These are phyloP conservation scores for Skeletonema marinoi DNA, from an alignment of 108 stramenopile genomes.

Conservation along the genomic window DNA sequence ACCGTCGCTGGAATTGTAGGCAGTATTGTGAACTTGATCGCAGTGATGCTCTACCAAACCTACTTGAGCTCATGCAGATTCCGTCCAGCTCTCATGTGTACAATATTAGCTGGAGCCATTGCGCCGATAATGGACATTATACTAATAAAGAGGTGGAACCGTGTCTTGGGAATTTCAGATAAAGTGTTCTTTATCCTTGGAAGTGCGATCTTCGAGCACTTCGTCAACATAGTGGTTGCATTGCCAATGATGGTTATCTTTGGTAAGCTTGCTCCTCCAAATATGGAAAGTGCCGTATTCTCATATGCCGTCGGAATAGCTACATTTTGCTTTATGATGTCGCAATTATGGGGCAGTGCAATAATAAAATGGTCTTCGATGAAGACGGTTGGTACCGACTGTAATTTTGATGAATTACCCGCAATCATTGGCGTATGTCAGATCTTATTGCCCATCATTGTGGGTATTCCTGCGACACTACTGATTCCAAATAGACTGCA, in stretches of 20 bases:
- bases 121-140: constrained; percentile 42
- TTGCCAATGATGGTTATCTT: constrained; percentile 41
- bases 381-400: constrained; percentile 46
- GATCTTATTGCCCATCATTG: constrained; percentile 19
- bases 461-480: constrained; percentile 31
- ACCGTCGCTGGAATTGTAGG: constrained; percentile 46
- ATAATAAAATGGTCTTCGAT: constrained; percentile 47
- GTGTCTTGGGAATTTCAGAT: constrained; percentile 35
- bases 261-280: constrained; percentile 43
- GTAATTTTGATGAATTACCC: constrained; percentile 39
- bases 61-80: constrained; percentile 33
- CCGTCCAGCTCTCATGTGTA: constrained; percentile 40
- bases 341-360: constrained; percentile 34
- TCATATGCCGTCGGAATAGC: constrained; percentile 45
- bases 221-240: constrained; percentile 29
- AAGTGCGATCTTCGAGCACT: constrained; percentile 45
- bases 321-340: constrained; percentile 39
- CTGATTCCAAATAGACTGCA: constrained; percentile 35
- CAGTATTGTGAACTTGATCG: constrained; percentile 31
- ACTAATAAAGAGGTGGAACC: constrained; percentile 46
- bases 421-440: constrained; percentile 25
- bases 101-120: constrained; percentile 35
- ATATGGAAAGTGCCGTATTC: constrained; percentile 52
- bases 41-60: constrained; percentile 44
- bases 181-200: constrained; percentile 47